Percentiles rank a stretch among this genome's conserved stretches.
These are phyloP conservation scores for Amanita muscaria DNA, from an alignment of 768 basidiomycete species.

Conservation along the genomic window DNA sequence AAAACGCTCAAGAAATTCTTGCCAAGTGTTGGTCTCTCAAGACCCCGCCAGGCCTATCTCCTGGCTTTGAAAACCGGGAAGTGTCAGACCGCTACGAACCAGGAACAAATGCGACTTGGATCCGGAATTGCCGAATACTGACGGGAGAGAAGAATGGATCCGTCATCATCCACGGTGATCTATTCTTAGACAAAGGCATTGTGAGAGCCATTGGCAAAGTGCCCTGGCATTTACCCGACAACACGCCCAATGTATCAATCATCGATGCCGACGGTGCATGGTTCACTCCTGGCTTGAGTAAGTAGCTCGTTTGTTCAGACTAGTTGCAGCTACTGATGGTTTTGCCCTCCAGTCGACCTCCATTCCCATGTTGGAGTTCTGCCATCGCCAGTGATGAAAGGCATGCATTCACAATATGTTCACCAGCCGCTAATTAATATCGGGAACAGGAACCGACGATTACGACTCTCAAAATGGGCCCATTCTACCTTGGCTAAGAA, in stretches of 20 bases:
- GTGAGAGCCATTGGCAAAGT: conserved; percentile 51
- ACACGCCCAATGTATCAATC: conserved; percentile 36
- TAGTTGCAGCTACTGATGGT: conserved; percentile 16
- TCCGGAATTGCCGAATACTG: conserved; percentile 65
- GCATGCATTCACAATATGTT: conserved; percentile 14
- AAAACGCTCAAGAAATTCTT: conserved; percentile 26
- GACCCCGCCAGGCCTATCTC: conserved; percentile 34
- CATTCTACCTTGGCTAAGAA: conserved; percentile 70
- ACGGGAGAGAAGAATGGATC: conserved; percentile 48
- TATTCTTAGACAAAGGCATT: conserved; percentile 61
- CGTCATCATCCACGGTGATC: conserved; percentile 50
- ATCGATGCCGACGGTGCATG: conserved; percentile 57
- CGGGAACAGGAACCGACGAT: conserved; percentile 6
- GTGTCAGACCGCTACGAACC: conserved; percentile 57
- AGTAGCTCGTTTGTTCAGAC: conserved; percentile 13
- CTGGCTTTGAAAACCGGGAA: conserved; percentile 31
- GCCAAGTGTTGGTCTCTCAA: conserved; percentile 44
- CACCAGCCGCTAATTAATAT: neutral
- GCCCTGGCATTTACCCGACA: conserved; percentile 26
- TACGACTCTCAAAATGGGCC: conserved; percentile 48
- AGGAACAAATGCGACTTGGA: conserved; percentile 57
- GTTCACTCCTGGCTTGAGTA: conserved; percentile 63
- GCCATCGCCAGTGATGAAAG: conserved; percentile 50
- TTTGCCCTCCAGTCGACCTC: conserved; percentile 44
- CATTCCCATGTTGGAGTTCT: conserved; percentile 76